Evolutionary conservation across 2,329 filamentous ascomycete genomes (phyloP).

Genomic region (Clonostachys sp.): DNA sequence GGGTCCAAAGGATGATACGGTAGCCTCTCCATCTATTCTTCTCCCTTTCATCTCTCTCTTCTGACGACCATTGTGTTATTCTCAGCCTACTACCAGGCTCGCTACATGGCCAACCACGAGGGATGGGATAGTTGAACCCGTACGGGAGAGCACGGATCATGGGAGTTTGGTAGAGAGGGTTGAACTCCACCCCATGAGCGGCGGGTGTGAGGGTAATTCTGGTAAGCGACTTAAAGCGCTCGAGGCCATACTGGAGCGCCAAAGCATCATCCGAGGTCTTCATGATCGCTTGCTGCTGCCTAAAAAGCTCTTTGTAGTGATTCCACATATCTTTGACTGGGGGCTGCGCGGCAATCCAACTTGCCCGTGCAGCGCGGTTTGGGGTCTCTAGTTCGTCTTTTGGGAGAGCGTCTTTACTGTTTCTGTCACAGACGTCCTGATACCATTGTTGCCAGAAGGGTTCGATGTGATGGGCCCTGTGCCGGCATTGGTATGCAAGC

Average conservation of each 20-base stretch:
- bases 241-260: slow-evolving; percentile 18
- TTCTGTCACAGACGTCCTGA: too few relatives aligned
- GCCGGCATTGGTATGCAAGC: too few relatives aligned
- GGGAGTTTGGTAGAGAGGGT: slow-evolving; percentile 28
- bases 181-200: slow-evolving; percentile 20
- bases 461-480: too few relatives aligned
- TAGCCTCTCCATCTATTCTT: slow-evolving; percentile 19
- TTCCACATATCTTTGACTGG: too few relatives aligned
- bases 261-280: slow-evolving; percentile 13
- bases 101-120: slow-evolving; percentile 18
- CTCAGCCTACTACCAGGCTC: too few relatives aligned
- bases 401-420: too few relatives aligned
- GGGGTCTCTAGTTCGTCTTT: too few relatives aligned
- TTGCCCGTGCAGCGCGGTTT: too few relatives aligned
- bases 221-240: slow-evolving; percentile 19
- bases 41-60: not conserved
- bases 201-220: slow-evolving; percentile 26
- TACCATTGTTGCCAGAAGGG: too few relatives aligned
- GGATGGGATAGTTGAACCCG: slow-evolving; percentile 28
- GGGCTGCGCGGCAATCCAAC: too few relatives aligned
- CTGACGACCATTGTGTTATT: too few relatives aligned
- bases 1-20: slow-evolving; percentile 7
- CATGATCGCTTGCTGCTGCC: slow-evolving; percentile 4
- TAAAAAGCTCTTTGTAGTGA: too few relatives aligned
- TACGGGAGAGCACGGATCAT: slow-evolving; percentile 26